Percentiles rank a stretch among this genome's conserved stretches.
Conservation (phyloP, 2,329 filamentous ascomycete species). For the Scolecobasidium constrictum region DNA sequence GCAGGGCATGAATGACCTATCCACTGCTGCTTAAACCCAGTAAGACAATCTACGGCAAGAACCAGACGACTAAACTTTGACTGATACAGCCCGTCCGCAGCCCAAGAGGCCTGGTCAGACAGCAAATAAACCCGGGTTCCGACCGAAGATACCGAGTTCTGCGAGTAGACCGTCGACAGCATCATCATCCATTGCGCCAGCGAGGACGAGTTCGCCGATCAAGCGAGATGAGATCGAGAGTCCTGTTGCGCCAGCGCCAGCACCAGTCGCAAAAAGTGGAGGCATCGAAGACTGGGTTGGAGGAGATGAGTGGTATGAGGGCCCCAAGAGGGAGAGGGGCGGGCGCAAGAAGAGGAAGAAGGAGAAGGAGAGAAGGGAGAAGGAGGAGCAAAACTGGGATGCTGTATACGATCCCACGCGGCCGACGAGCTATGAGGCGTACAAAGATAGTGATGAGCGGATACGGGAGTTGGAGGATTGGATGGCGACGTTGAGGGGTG, state of each 20-base stretch:
- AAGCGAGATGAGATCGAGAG: constrained; percentile 11
- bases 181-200: constrained; percentile 15
- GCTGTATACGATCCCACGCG: constrained; percentile 78
- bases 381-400: constrained; percentile 62
- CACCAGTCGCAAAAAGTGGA: constrained; percentile 65
- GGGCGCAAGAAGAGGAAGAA: constrained; percentile 54
- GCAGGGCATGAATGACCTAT: constrained; percentile 60
- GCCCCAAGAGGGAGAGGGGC: constrained; percentile 59
- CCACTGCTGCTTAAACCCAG: constrained; percentile 73
- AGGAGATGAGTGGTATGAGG: constrained; percentile 48
- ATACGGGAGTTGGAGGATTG: constrained; percentile 71
- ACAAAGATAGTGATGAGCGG: constrained; percentile 73
- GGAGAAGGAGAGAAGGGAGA: constrained; percentile 49
- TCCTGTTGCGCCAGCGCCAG: constrained; percentile 29
- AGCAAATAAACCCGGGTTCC: neutral
- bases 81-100: neutral
- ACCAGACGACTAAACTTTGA: neutral
- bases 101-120: neutral
- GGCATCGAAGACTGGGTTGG: constrained; percentile 82
- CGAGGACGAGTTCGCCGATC: constrained; percentile 13
- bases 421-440: constrained; percentile 78
- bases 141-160: constrained; percentile 31
- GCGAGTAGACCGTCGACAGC: constrained; percentile 52
- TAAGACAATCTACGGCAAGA: constrained; percentile 47
- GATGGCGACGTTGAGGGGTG: constrained; percentile 71